A percentile compares a stretch with the other conserved stretches of the same genome.
Conservation (phyloP, 306 rosid genomes). For the Gastrolobium bilobum region DNA sequence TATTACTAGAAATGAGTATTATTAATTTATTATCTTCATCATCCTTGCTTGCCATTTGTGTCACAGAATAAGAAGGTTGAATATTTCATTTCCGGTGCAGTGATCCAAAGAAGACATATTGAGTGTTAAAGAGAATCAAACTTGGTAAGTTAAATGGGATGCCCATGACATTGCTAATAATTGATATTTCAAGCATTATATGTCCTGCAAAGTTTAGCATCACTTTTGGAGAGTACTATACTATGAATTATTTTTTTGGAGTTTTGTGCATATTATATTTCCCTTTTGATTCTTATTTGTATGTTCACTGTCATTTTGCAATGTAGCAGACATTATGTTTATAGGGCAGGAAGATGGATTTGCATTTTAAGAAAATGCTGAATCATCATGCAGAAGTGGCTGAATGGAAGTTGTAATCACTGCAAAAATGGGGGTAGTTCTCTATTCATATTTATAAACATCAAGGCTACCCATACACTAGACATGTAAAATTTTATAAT, state of each 20-base stretch:
- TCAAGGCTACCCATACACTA: slow-evolving; percentile 1
- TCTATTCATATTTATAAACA: slow-evolving; percentile 9
- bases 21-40: neutral
- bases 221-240: neutral
- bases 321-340: slow-evolving; percentile 7
- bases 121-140: slow-evolving; percentile 9
- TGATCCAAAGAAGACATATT: slow-evolving; percentile 29
- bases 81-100: neutral
- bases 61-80: slow-evolving; percentile 1
- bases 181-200: neutral
- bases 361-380: slow-evolving; percentile 8
- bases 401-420: slow-evolving; percentile 16
- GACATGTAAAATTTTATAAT: slow-evolving; percentile 12
- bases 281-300: neutral
- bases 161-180: neutral
- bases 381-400: slow-evolving; percentile 27
- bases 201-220: neutral
- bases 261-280: neutral
- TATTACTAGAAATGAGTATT: neutral
- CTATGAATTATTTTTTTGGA: neutral
- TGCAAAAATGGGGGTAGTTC: slow-evolving; percentile 25
- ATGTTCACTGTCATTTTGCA: slow-evolving; percentile 12
- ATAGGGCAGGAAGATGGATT: slow-evolving; percentile 16
- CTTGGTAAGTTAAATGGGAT: slow-evolving; percentile 25
- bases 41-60: slow-evolving; percentile 15